These are phyloP conservation scores for Arthrinium phaeospermum DNA, from an alignment of 2,329 filamentous ascomycete species.

Conservation along the genomic window DNA sequence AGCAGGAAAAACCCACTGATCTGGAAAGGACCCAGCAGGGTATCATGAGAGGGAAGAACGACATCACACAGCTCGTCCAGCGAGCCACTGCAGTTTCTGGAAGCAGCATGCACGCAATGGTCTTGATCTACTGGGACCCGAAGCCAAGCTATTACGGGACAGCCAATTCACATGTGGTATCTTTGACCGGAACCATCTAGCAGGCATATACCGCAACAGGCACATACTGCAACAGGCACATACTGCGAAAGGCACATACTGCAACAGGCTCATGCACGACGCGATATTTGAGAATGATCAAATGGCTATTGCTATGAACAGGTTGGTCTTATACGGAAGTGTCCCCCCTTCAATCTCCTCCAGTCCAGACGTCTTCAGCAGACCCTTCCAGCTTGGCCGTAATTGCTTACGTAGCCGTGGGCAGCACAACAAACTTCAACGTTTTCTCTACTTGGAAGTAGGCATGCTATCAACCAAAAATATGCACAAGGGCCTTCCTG, in stretches of 20 bases:
- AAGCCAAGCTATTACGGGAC: too few species aligned
- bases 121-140: background rate
- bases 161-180: too few species aligned
- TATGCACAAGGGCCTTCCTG: too few species aligned
- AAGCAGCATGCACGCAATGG: background rate
- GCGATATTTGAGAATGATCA: background rate
- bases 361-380: background rate
- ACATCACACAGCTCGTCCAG: background rate
- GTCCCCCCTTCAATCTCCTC: background rate
- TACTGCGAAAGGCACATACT: background rate
- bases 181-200: background rate
- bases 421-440: background rate
- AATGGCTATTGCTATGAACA: background rate
- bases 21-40: background rate
- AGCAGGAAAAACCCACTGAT: background rate
- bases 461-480: too few species aligned
- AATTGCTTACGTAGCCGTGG: background rate
- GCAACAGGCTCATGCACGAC: background rate
- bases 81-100: background rate
- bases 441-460: too few species aligned
- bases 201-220: background rate
- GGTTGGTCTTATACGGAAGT: background rate
- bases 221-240: background rate
- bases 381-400: background rate
- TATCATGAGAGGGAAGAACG: background rate